Percentiles rank a stretch among this genome's conserved stretches.
Evolutionary conservation across 148 eudicot genomes (phyloP).

Genomic region (Spergularia bocconei): DNA sequence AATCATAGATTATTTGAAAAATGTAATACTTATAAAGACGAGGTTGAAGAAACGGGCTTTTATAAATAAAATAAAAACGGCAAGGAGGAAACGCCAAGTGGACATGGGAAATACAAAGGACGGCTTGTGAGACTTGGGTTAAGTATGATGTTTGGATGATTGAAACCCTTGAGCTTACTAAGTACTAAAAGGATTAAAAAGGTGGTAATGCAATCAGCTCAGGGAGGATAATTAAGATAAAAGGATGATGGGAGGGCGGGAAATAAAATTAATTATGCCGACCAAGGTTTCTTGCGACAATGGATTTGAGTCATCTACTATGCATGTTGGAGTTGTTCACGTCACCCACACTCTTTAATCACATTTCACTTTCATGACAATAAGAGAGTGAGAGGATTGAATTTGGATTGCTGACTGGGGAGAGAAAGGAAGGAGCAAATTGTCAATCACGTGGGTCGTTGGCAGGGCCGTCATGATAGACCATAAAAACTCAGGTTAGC

Average conservation of each 20-base stretch:
- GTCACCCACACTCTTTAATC: slow-evolving; percentile 41
- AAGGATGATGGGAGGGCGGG: neutral
- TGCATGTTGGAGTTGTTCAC: slow-evolving; percentile 62
- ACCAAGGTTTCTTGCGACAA: slow-evolving; percentile 58
- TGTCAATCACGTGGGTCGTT: slow-evolving; percentile 40
- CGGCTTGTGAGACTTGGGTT: slow-evolving; percentile 31
- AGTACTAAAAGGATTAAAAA: neutral
- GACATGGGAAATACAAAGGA: slow-evolving; percentile 24
- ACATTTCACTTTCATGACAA: slow-evolving; percentile 31
- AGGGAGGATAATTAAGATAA: no score
- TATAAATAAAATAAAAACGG: neutral
- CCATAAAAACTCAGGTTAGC: slow-evolving; percentile 19
- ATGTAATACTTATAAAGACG: neutral
- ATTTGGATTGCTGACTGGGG: neutral
- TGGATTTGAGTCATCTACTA: slow-evolving; percentile 34
- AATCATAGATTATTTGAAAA: slow-evolving; percentile 19
- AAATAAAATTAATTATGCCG: slow-evolving; percentile 38
- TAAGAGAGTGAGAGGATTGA: slow-evolving; percentile 16
- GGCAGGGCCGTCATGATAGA: slow-evolving; percentile 36
- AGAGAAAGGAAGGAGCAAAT: neutral
- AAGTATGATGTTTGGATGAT: slow-evolving; percentile 17
- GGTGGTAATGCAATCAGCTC: no score
- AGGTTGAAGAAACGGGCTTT: neutral
- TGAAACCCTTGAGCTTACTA: neutral
- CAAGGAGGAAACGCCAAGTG: slow-evolving; percentile 35